These are phyloP conservation scores for Penicillium hordei DNA, from an alignment of 2,329 filamentous ascomycete genomes.

Conservation along the genomic window DNA sequence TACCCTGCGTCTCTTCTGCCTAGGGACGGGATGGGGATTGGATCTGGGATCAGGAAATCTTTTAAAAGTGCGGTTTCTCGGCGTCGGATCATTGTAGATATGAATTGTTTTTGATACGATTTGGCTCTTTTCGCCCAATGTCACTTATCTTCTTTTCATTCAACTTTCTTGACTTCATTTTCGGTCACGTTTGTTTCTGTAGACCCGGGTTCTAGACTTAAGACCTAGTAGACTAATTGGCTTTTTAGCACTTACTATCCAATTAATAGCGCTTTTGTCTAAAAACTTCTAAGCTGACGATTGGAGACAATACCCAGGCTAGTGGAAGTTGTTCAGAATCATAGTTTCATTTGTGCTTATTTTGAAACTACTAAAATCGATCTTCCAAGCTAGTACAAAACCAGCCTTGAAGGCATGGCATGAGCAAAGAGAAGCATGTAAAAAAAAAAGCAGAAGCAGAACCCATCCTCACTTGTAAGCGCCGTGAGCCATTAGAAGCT, in stretches of 20 bases:
- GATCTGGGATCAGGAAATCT: slow-evolving; percentile 15
- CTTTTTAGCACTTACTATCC: neutral
- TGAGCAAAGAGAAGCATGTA: neutral
- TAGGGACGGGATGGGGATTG: slow-evolving; percentile 1
- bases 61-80: slow-evolving; percentile 27
- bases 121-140: slow-evolving; percentile 21
- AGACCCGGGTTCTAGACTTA: neutral
- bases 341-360: slow-evolving; percentile 11
- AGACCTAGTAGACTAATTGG: neutral
- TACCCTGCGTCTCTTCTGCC: neutral
- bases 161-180: neutral
- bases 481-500: slow-evolving; percentile 22
- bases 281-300: no score
- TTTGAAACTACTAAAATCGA: slow-evolving; percentile 10
- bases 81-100: slow-evolving; percentile 30
- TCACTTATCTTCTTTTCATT: slow-evolving; percentile 10
- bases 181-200: neutral
- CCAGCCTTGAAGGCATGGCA: slow-evolving; percentile 3
- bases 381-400: slow-evolving; percentile 29
- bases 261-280: neutral
- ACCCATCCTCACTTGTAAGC: slow-evolving; percentile 26
- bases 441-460: slow-evolving; percentile 14
- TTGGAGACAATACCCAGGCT: neutral
- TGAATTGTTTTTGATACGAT: slow-evolving; percentile 22
- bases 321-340: neutral